phyloP scores from a whole-genome alignment of 2,329 filamentous ascomycete species.

The Pseudogymnoascus sp. region DNA sequence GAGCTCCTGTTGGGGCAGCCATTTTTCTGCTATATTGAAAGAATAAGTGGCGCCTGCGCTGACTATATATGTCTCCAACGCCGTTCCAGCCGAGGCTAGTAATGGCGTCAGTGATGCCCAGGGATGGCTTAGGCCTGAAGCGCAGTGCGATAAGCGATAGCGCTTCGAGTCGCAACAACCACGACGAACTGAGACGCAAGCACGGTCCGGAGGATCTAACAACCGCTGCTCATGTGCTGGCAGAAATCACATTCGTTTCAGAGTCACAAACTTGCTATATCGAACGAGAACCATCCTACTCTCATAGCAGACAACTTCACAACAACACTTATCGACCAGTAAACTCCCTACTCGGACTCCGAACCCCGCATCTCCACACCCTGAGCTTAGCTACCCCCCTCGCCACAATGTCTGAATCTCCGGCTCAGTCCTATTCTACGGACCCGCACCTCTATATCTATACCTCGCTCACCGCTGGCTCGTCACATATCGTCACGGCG shows the following conservation, averaged over 20 bases:
- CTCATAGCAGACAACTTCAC: background rate
- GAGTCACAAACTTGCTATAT: background rate
- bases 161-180: constrained; percentile 1
- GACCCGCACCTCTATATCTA: constrained; percentile 84
- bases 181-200: constrained; percentile 5
- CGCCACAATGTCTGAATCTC: constrained; percentile 22
- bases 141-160: constrained; percentile 1
- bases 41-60: constrained; percentile 1
- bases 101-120: constrained; percentile 3
- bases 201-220: constrained; percentile 4
- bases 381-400: background rate
- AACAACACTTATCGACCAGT: background rate
- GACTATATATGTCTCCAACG: background rate
- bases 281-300: background rate
- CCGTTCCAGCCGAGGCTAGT: background rate
- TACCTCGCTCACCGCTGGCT: constrained; percentile 91
- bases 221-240: constrained; percentile 6
- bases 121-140: constrained; percentile 3
- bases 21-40: constrained; percentile 5
- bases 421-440: constrained; percentile 32
- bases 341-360: background rate
- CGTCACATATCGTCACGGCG: constrained; percentile 91
- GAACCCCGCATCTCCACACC: constrained; percentile 2
- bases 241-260: constrained; percentile 7
- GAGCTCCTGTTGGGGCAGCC: constrained; percentile 17